Base-by-base conservation (phyloP, 768 basidiomycete species). In the Boletus subcaerulescens region DNA sequence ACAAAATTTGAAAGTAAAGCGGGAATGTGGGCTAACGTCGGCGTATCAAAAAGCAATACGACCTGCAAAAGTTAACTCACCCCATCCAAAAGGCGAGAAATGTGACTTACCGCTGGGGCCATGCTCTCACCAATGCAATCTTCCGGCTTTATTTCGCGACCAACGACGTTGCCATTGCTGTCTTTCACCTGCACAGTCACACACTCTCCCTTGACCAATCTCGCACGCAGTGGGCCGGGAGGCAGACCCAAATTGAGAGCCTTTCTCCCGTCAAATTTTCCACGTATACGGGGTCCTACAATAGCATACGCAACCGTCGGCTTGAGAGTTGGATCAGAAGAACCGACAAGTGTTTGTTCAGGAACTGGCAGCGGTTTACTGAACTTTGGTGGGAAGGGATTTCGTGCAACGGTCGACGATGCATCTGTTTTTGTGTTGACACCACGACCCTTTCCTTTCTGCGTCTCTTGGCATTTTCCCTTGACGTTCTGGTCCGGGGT, bases 211-310 rank as follows among this genome's bases (percentile, higher is more conserved):
- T 69, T 79, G 5, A 83, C 78, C n/a, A 96, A 71, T 49, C 67
- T 71, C 1, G 75, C 78, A n/a, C 90, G 77, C 11, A 82, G 53
- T 6, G 78, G 79, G 0, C 90, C 88, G 2, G 66, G 64, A 4
- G 80, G 80, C 3, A 98, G 72, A 6, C 87, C 85, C 2, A 93
- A 75, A 42, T 74, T 80, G 10, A 75, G 63, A 0, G 93, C 90
- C 58, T 81, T 84, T 57, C 73, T 68, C 0, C 70, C 84, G 56
- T 93, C 80, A 64, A 98, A 96, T 68, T 89, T 91, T 10, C 82
- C 82, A 1, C 82, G 80, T 39, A 76, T 69, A 14, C 74, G 76
- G 4, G 82, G 82, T 0, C 82, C 82, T 40, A 81, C 72, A 41
- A 83, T 52, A 15, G 82, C 68, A 61, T 83, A 84, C 4, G 76